phyloP scores from a whole-genome alignment of 331 rosid species.

The Cydonia oblonga region DNA sequence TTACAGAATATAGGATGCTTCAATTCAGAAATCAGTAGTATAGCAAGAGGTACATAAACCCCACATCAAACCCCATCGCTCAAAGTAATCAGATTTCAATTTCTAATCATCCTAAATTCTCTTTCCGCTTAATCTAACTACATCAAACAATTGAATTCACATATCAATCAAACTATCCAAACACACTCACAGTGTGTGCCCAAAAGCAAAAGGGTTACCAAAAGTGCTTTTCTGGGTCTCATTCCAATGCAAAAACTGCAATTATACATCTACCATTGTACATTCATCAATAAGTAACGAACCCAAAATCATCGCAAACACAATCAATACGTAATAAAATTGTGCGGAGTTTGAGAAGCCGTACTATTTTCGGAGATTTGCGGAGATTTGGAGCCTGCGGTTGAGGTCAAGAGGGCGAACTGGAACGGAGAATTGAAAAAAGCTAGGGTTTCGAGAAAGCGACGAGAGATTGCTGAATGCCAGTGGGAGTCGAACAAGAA shows the following conservation, averaged over 20 bases:
- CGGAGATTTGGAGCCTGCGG: background rate
- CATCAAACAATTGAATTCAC: background rate
- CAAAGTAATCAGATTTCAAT: background rate
- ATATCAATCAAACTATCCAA: background rate
- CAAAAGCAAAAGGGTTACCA: background rate
- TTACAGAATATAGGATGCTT: background rate
- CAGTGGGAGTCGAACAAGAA: background rate
- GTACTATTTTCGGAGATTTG: background rate
- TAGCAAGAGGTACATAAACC: background rate
- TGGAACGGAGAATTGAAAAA: background rate
- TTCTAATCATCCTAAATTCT: background rate
- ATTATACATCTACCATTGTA: background rate
- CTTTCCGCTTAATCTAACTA: background rate
- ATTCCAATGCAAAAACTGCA: background rate
- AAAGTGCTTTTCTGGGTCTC: background rate
- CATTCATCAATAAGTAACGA: background rate
- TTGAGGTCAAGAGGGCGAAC: background rate
- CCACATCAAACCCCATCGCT: background rate
- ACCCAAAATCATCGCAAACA: background rate
- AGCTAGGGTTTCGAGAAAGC: background rate
- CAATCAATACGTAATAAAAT: background rate
- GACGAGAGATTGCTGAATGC: background rate
- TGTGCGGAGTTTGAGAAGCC: background rate
- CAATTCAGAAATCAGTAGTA: background rate
- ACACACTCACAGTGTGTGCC: background rate